phyloP scores from a whole-genome alignment of 805 yeast genomes.

The Candida sanyiensis region DNA sequence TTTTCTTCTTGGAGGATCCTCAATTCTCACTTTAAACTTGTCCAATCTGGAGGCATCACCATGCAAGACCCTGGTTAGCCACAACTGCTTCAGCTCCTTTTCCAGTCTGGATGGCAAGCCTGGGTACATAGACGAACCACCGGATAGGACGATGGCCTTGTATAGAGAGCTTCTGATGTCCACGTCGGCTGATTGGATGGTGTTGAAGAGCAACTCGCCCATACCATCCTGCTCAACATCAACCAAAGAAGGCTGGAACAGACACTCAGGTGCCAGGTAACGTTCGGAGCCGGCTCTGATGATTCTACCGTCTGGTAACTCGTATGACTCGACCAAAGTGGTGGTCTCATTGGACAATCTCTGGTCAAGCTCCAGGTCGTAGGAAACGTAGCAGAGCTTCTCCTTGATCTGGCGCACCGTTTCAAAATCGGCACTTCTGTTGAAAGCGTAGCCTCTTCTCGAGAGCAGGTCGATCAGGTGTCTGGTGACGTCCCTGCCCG shows the following conservation, averaged over 20 bases:
- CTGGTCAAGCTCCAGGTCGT: conserved; percentile 85
- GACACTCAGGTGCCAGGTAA: conserved; percentile 94
- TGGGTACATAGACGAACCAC: conserved; percentile 98
- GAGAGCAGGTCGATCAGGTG: conserved; percentile 84
- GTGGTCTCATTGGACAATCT: conserved; percentile 93
- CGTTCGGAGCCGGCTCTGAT: conserved; percentile 93
- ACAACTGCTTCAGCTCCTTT: conserved; percentile 91
- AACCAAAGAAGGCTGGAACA: conserved; percentile 91
- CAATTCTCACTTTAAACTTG: conserved; percentile 92
- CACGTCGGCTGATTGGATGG: conserved; percentile 91
- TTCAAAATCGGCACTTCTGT: conserved; percentile 97
- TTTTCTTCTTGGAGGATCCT: conserved; percentile 97
- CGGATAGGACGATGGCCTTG: conserved; percentile 90
- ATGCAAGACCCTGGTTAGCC: conserved; percentile 84
- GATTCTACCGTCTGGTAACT: conserved; percentile 93
- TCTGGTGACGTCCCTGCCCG: conserved; percentile 98
- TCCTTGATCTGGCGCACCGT: conserved; percentile 98
- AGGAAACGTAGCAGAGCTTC: conserved; percentile 90
- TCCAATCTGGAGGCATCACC: conserved; percentile 83
- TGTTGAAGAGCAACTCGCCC: conserved; percentile 87
- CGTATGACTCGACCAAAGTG: conserved; percentile 82
- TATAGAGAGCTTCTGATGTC: conserved; percentile 85
- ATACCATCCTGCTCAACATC: conserved; percentile 97
- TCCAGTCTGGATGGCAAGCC: conserved; percentile 95
- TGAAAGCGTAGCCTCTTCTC: conserved; percentile 96